A percentile compares a stretch with the other conserved stretches of the same genome.
Evolutionary conservation across 345 rosid species (phyloP).

Genomic region (Lumnitzera littorea): DNA sequence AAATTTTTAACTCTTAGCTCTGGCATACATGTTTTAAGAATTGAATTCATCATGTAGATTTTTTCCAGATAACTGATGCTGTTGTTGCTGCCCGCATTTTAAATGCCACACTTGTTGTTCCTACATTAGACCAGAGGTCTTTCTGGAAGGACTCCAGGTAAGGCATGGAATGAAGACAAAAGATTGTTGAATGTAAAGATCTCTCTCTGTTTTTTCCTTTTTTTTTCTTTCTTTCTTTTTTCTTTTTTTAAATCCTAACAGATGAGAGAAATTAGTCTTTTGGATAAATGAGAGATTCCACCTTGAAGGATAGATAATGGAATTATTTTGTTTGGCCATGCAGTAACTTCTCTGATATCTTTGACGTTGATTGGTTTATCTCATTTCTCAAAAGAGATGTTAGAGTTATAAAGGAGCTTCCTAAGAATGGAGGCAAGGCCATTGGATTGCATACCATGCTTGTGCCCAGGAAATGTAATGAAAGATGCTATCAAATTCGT

Average conservation of each 20-base stretch:
- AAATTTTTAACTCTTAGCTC: too few relatives aligned
- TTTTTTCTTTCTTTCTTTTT: background rate
- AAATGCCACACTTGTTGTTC: slow-evolving; percentile 94
- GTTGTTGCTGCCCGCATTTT: slow-evolving; percentile 97
- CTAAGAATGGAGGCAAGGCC: slow-evolving; percentile 53
- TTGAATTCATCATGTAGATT: too few relatives aligned
- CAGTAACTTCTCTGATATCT: slow-evolving; percentile 88
- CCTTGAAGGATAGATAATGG: slow-evolving; percentile 5
- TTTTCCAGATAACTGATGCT: slow-evolving; percentile 81
- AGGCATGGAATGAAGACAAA: slow-evolving; percentile 5
- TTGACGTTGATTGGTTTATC: slow-evolving; percentile 76
- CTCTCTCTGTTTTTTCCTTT: background rate
- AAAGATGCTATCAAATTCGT: slow-evolving; percentile 74
- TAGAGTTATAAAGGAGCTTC: slow-evolving; percentile 76
- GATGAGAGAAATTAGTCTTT: background rate
- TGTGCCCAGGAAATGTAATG: slow-evolving; percentile 92
- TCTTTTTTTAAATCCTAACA: background rate
- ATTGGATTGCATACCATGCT: slow-evolving; percentile 67
- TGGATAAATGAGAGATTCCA: background rate
- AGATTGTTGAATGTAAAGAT: background rate
- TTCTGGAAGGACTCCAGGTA: slow-evolving; percentile 99
- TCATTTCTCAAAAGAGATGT: slow-evolving; percentile 78
- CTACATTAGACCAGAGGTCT: slow-evolving; percentile 90
- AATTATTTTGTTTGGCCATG: slow-evolving; percentile 8
- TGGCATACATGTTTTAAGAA: too few relatives aligned